These are phyloP conservation scores for Trichomonas vaginalis DNA, from an alignment of 208 protist species.

Conservation along the genomic window DNA sequence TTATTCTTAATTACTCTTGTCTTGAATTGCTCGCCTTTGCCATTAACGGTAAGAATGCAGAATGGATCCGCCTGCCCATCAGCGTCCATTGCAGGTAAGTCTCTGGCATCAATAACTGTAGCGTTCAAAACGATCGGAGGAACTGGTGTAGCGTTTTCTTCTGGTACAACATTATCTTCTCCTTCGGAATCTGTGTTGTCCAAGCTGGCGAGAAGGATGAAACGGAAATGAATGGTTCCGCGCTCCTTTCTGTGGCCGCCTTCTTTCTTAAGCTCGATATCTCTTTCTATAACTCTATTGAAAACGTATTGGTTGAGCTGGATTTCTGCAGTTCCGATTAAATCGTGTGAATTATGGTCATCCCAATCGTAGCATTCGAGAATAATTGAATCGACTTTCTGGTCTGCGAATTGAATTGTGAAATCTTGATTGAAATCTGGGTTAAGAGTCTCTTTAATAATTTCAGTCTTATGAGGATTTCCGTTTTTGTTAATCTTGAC, in stretches of 20 bases:
- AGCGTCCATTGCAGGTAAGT: not conserved
- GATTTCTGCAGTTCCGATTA: not conserved
- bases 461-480: not conserved
- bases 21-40: not conserved
- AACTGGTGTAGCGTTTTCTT: not conserved
- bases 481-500: not conserved
- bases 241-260: not conserved
- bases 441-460: not conserved
- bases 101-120: not conserved
- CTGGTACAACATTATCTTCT: not conserved
- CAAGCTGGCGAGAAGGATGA: not conserved
- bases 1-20: not conserved
- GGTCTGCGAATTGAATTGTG: not conserved
- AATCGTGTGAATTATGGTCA: not conserved
- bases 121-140: too few relatives aligned
- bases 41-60: not conserved
- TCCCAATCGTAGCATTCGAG: not conserved
- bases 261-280: not conserved
- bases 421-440: not conserved
- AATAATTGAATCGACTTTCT: not conserved
- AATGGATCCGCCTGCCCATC: not conserved
- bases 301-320: not conserved
- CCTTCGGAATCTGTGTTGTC: not conserved
- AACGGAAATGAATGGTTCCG: not conserved
- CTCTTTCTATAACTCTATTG: not conserved